These are phyloP conservation scores for Karstenula rhodostoma DNA, from an alignment of 2,329 filamentous ascomycete genomes.

Conservation along the genomic window DNA sequence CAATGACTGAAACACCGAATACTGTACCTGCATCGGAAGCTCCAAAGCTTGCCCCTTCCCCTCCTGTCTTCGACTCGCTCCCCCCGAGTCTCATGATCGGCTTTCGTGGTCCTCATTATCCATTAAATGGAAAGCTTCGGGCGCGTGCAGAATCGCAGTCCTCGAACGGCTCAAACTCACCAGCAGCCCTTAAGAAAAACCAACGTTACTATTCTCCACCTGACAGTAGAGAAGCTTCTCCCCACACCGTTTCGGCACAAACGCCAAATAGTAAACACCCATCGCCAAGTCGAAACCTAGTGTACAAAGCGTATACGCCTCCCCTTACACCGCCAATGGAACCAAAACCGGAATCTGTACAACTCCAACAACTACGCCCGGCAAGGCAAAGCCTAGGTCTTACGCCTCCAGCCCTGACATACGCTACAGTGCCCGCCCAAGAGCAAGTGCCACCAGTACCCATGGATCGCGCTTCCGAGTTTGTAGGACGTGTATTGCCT, in stretches of 20 bases:
- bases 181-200: conserved; percentile 19
- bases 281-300: conserved; percentile 19
- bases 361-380: conserved; percentile 6
- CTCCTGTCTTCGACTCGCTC: conserved; percentile 15
- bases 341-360: conserved; percentile 8
- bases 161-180: conserved; percentile 1
- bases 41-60: conserved; percentile 4
- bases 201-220: conserved; percentile 24
- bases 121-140: conserved; percentile 4
- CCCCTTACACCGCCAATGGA: conserved; percentile 20
- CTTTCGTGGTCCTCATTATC: conserved; percentile 14
- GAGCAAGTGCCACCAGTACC: background rate
- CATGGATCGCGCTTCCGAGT: background rate
- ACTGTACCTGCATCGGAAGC: background rate
- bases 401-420: background rate
- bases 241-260: conserved; percentile 17
- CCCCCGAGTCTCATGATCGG: conserved; percentile 35
- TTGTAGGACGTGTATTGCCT: background rate
- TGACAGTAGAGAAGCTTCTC: conserved; percentile 16
- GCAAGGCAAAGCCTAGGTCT: background rate
- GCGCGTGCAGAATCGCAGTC: background rate
- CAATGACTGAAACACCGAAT: background rate
- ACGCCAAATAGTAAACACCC: conserved; percentile 12
- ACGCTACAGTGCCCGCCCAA: background rate
- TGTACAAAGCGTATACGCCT: conserved; percentile 35